Percentiles rank a stretch among this genome's conserved stretches.
These are phyloP conservation scores for Talaromyces sp. DNA, from an alignment of 2,329 filamentous ascomycete species.

Conservation along the genomic window DNA sequence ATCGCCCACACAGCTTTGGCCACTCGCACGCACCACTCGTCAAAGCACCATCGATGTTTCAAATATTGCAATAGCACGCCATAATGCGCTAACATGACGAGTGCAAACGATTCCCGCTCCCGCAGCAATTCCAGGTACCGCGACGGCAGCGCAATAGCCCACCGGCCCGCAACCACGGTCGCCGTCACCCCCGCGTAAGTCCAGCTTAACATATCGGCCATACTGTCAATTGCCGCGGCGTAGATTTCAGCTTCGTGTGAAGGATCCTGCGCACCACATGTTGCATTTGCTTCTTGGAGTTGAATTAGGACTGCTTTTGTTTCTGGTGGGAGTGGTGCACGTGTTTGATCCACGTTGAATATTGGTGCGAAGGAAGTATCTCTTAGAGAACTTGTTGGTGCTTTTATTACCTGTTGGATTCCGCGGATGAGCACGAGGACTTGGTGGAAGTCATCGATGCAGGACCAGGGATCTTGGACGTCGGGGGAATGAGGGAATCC, in stretches of 20 bases:
- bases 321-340: slow-evolving; percentile 24
- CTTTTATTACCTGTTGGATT: slow-evolving; percentile 36
- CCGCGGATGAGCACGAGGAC: slow-evolving; percentile 39
- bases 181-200: slow-evolving; percentile 50
- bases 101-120: slow-evolving; percentile 40
- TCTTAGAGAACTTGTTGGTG: slow-evolving; percentile 27
- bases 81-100: slow-evolving; percentile 66
- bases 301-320: slow-evolving; percentile 20
- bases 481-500: slow-evolving; percentile 36
- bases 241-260: slow-evolving; percentile 30
- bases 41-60: slow-evolving; percentile 66
- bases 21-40: slow-evolving; percentile 66
- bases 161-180: slow-evolving; percentile 50
- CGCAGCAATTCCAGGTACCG: slow-evolving; percentile 41
- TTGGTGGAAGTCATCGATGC: slow-evolving; percentile 38
- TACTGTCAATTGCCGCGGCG: slow-evolving; percentile 27
- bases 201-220: slow-evolving; percentile 31
- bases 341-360: slow-evolving; percentile 26
- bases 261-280: slow-evolving; percentile 21
- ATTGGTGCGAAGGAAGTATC: slow-evolving; percentile 33
- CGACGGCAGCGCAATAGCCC: slow-evolving; percentile 40
- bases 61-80: slow-evolving; percentile 62
- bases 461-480: slow-evolving; percentile 28
- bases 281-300: slow-evolving; percentile 32
- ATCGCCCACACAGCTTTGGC: slow-evolving; percentile 60